phyloP scores from a whole-genome alignment of 2,329 filamentous ascomycete genomes.

The Xylaria digitata region DNA sequence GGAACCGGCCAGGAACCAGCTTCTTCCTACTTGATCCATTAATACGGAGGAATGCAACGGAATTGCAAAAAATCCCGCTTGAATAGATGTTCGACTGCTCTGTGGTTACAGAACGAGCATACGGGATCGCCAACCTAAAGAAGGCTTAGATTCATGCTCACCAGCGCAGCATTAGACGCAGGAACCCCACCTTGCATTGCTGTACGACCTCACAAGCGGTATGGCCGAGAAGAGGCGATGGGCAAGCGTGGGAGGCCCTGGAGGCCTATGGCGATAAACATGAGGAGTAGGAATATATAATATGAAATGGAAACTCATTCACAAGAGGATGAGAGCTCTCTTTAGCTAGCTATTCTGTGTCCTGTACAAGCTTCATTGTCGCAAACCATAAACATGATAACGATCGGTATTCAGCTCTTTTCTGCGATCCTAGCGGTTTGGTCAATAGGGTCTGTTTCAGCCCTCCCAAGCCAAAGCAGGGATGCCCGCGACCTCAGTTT shows the following conservation, averaged over 20 bases:
- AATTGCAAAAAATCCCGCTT: background rate
- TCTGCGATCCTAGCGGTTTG: conserved; percentile 22
- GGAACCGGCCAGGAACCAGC: conserved; percentile 4
- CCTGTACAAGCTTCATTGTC: background rate
- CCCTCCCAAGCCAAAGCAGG: conserved; percentile 17
- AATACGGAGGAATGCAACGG: background rate
- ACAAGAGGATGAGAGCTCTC: background rate
- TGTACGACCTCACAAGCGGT: conserved; percentile 12
- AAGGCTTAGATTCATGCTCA: conserved; percentile 20
- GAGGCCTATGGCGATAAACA: conserved; percentile 7
- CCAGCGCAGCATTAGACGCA: conserved; percentile 9
- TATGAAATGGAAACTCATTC: background rate
- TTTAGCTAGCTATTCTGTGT: background rate
- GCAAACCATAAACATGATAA: conserved; percentile 11
- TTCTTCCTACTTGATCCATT: background rate
- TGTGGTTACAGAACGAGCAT: conserved; percentile 20
- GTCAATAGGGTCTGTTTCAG: conserved; percentile 11
- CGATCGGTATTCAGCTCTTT: conserved; percentile 16
- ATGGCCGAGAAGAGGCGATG: conserved; percentile 10
- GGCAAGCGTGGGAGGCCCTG: conserved; percentile 3
- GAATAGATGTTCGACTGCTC: background rate
- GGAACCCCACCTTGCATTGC: conserved; percentile 5
- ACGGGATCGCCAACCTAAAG: conserved; percentile 16
- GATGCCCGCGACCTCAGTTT: conserved; percentile 26
- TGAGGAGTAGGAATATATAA: conserved; percentile 18